These are phyloP conservation scores for Lactifluus volemus DNA, from an alignment of 768 basidiomycete species.

Conservation along the genomic window DNA sequence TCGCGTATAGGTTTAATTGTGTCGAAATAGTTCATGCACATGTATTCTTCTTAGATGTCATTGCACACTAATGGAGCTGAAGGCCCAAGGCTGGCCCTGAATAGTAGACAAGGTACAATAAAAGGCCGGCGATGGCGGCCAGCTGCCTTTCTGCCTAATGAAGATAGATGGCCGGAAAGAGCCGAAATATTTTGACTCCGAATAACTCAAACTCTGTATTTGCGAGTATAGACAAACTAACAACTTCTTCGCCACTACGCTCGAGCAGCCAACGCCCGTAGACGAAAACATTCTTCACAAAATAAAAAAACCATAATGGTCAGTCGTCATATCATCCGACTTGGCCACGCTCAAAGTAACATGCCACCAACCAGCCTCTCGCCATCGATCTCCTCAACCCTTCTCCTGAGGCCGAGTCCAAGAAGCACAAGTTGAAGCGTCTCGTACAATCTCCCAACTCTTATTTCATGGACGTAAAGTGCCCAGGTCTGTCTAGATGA, in stretches of 20 bases:
- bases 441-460: conserved; percentile 98
- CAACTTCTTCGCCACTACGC: not conserved
- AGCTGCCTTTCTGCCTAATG: not conserved
- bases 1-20: no score
- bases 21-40: no score
- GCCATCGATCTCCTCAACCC: conserved; percentile 98
- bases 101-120: not conserved
- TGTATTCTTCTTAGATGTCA: not conserved
- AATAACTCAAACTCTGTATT: conserved; percentile 19
- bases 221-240: conserved; percentile 2
- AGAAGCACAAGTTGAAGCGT: conserved; percentile 98
- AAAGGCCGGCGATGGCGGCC: not conserved
- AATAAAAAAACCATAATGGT: conserved; percentile 12
- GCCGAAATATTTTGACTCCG: conserved; percentile 5
- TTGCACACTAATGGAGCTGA: not conserved
- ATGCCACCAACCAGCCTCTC: conserved; percentile 58
- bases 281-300: not conserved
- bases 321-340: not conserved
- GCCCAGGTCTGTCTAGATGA: conserved; percentile 59
- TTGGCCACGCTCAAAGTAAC: not conserved
- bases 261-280: not conserved
- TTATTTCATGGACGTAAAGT: conserved; percentile 99
- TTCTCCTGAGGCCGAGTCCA: conserved; percentile 74
- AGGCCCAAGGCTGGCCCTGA: not conserved
- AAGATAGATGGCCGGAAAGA: not conserved